Evolutionary conservation across 169 alveolate genomes (phyloP).

Genomic region (Plasmodium gallinaceum): DNA sequence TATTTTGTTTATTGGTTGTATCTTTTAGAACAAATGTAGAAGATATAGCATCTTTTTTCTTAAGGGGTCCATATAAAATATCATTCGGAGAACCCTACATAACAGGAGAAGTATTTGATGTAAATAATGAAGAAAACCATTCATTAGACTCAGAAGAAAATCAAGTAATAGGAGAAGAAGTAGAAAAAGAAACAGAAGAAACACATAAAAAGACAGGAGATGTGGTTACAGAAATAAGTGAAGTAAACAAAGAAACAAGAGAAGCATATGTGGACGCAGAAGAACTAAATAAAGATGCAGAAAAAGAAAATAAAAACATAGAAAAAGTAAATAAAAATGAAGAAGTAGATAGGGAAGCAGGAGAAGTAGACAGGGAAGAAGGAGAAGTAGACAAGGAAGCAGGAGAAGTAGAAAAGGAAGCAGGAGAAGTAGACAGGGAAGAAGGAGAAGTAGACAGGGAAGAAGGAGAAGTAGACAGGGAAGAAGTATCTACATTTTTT

Average conservation of each 20-base stretch:
- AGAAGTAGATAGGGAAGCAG: background rate
- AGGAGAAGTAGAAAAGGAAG: background rate
- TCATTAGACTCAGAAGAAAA: background rate
- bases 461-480: background rate
- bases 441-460: background rate
- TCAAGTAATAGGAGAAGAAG: background rate
- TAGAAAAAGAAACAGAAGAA: background rate
- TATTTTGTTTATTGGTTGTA: background rate
- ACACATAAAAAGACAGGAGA: background rate
- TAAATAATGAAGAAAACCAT: background rate
- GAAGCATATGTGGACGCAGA: background rate
- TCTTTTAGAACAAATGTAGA: background rate
- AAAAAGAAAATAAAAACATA: background rate
- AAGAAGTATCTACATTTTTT: too few relatives aligned
- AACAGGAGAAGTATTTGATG: conserved; percentile 3
- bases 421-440: background rate
- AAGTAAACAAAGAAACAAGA: background rate
- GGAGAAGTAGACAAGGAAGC: background rate
- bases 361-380: background rate
- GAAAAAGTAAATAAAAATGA: background rate
- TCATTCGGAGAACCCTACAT: background rate
- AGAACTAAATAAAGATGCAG: background rate
- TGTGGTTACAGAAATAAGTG: background rate
- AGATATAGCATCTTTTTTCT: background rate
- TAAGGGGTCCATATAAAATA: conserved; percentile 12